Percentiles rank a stretch among this genome's conserved stretches.
Evolutionary conservation across 2,329 filamentous ascomycete genomes (phyloP).

Genomic region (Fusarium acutatum): DNA sequence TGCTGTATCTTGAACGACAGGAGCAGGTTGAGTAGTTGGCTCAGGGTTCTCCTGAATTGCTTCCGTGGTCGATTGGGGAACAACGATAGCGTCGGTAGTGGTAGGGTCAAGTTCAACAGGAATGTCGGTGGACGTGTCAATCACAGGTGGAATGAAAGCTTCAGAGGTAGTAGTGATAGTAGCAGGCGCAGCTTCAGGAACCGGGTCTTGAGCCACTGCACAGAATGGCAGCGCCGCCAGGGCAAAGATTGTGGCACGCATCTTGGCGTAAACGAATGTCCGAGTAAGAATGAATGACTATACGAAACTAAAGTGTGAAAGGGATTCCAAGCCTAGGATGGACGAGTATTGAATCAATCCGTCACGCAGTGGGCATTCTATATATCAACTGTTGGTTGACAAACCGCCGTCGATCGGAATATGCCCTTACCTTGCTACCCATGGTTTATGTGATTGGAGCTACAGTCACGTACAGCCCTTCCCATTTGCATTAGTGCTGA

Average conservation of each 20-base stretch:
- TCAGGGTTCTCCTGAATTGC: background rate
- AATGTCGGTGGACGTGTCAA: background rate
- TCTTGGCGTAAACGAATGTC: background rate
- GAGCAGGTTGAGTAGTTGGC: background rate
- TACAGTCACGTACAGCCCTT: background rate
- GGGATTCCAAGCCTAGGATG: background rate
- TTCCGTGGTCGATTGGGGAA: background rate
- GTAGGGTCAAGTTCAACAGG: background rate
- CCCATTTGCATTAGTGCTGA: background rate
- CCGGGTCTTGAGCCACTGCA: conserved; percentile 9
- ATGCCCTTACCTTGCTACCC: background rate
- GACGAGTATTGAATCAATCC: background rate
- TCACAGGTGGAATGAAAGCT: background rate
- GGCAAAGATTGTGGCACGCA: conserved; percentile 20
- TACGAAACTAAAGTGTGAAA: background rate
- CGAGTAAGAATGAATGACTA: background rate
- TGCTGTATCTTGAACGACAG: background rate
- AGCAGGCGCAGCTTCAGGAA: background rate
- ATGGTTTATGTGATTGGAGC: background rate
- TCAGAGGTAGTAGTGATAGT: background rate
- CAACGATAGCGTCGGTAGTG: background rate
- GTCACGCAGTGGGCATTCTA: background rate
- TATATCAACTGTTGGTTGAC: background rate
- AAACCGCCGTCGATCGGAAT: background rate
- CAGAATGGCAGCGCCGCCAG: conserved; percentile 20